phyloP scores from a whole-genome alignment of 116 monocot genomes.

The Papilionanthe hybrid region DNA sequence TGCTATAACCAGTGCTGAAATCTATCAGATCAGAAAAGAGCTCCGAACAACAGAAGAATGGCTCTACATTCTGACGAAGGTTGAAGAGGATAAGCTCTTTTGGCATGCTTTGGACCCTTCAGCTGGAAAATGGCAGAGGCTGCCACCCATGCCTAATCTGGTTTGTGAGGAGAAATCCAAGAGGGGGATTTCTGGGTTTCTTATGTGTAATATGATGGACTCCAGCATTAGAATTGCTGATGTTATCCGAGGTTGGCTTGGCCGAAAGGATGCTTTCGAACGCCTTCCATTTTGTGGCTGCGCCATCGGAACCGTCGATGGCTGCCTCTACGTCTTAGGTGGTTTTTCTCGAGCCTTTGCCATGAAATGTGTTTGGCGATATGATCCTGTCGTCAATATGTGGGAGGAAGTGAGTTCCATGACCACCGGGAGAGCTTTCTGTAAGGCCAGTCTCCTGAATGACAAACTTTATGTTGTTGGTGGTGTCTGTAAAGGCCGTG shows the following conservation, averaged over 20 bases:
- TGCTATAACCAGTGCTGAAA: slow-evolving; percentile 49
- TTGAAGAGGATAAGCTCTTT: slow-evolving; percentile 38
- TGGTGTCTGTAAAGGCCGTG: slow-evolving; percentile 53
- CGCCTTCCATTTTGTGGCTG: slow-evolving; percentile 63
- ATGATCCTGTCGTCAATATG: slow-evolving; percentile 61
- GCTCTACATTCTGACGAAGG: slow-evolving; percentile 69
- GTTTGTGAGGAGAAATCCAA: slow-evolving; percentile 39
- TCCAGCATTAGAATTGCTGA: slow-evolving; percentile 50
- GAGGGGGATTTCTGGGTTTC: slow-evolving; percentile 39
- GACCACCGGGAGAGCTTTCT: slow-evolving; percentile 70
- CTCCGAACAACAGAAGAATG: slow-evolving; percentile 73
- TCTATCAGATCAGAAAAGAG: slow-evolving; percentile 70
- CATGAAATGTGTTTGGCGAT: slow-evolving; percentile 72
- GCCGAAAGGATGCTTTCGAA: slow-evolving; percentile 29
- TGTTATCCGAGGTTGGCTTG: slow-evolving; percentile 63
- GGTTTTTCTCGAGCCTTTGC: slow-evolving; percentile 64
- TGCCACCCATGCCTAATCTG: slow-evolving; percentile 73
- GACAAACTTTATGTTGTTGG: slow-evolving; percentile 90
- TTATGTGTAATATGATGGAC: slow-evolving; percentile 45
- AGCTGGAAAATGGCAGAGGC: slow-evolving; percentile 62
- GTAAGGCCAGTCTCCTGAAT: slow-evolving; percentile 70
- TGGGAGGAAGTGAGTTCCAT: slow-evolving; percentile 80
- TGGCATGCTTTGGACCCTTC: slow-evolving; percentile 91
- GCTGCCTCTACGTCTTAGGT: slow-evolving; percentile 76
- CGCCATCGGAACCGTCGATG: slow-evolving; percentile 64